These are phyloP conservation scores for Ceratocystis colombiana DNA, from an alignment of 2,329 filamentous ascomycete genomes.

Conservation along the genomic window DNA sequence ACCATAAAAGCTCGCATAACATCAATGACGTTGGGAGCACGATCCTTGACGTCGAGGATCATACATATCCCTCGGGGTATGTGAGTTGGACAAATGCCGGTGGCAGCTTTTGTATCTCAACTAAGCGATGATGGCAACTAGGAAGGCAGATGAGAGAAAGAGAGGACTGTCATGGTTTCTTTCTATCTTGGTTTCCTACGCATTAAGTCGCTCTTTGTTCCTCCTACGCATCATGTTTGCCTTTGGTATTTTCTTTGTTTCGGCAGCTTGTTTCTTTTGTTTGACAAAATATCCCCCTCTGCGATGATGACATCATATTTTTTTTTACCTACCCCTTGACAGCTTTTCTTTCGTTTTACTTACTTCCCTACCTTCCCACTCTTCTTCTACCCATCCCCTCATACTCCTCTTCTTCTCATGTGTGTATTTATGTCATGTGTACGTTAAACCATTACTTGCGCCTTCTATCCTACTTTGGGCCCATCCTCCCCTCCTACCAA, in stretches of 20 bases:
- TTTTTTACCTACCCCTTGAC: background rate
- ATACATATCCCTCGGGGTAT: conserved; percentile 53
- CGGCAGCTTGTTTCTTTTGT: conserved; percentile 2
- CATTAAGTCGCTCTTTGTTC: background rate
- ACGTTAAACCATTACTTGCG: conserved; percentile 17
- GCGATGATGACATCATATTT: background rate
- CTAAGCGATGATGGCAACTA: conserved; percentile 46
- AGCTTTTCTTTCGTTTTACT: background rate
- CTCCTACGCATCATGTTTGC: background rate
- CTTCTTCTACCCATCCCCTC: background rate
- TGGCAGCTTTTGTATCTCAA: conserved; percentile 82
- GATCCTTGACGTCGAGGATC: conserved; percentile 63
- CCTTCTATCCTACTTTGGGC: conserved; percentile 13
- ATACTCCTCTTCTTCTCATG: background rate
- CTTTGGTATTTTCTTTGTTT: conserved; percentile 3
- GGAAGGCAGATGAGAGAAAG: no score
- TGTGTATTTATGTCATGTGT: conserved; percentile 17
- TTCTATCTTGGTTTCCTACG: no score
- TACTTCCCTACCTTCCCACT: background rate
- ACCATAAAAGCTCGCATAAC: conserved; percentile 68
- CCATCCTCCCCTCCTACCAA: background rate
- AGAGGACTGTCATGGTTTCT: no score
- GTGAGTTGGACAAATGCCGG: conserved; percentile 87
- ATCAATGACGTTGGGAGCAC: conserved; percentile 70
- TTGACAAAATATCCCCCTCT: background rate